Evolutionary conservation across 768 basidiomycete genomes (phyloP), one percentile per base, ranked within the genome.

Genomic region (Collybia sordida): DNA sequence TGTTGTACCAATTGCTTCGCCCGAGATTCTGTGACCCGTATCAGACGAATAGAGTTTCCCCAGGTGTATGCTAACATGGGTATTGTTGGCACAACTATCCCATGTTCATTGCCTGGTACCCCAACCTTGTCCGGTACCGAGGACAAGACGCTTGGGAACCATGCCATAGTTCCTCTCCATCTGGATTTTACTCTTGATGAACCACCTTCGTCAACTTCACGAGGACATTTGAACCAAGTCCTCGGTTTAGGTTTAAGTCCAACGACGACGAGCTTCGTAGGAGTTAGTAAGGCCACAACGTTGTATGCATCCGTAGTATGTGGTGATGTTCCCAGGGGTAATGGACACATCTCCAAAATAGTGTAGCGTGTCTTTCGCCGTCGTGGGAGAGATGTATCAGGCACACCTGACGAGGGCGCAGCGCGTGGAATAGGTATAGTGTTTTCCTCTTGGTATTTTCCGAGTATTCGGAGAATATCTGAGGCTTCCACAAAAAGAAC

Each of bases 401-500:
- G 54, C 40, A 55, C 43, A 41, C 12, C 28, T 25, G 56, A 50
- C 19, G 51, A 52, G 44, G 56, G 37, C 14, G 57, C 37, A 37
- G 28, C 22, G 27, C 36, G 44, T 21, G 55, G 24, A n/a, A 35
- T 12, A 18, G 45, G 57, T 7, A 51, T 18, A 31, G 42, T 48
- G 37, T 68, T 65, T 37, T 75, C 74, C 23, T 85, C 81, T 3
- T 90, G 89, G 61, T 98, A 96, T 59, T 88, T 90, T 1, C 97
- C 97, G 2, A 98, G 77, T 45, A 99, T 91, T 15, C 97, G 86
- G 39, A 98, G 78, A 27, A 91, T 92, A 64, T 99, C 97, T 14
- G 90, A 85, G 11, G 95, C 94, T 40, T 98, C 95, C 5, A 99
- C 87, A 56, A 97, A 97, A 12, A 98, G 75, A 9, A 98, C 86